A percentile compares a stretch with the other conserved stretches of the same genome.
These are phyloP conservation scores for Leucoagaricus sp. DNA, from an alignment of 1,284 basidiomycete species.

Conservation along the genomic window DNA sequence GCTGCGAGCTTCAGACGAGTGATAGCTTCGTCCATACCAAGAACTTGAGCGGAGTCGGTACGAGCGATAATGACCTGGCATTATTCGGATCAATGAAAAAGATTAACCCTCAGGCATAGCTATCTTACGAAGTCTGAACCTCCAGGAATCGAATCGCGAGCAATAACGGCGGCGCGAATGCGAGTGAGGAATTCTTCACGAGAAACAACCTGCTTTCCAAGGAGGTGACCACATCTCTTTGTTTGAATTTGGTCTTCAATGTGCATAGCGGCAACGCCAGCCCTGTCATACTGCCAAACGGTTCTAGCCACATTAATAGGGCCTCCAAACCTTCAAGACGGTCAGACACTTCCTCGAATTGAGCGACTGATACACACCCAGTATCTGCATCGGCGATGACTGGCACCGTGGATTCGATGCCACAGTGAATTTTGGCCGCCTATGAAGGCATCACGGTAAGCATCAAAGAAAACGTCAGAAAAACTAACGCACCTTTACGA, in stretches of 20 bases:
- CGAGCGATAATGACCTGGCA: conserved; percentile 75
- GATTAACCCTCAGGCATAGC: background rate
- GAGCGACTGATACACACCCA: conserved; percentile 40
- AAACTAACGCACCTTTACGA: conserved; percentile 49
- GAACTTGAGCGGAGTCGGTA: conserved; percentile 79
- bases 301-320: conserved; percentile 79
- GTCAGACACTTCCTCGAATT: background rate
- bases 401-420: conserved; percentile 60
- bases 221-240: conserved; percentile 80
- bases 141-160: conserved; percentile 70
- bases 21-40: conserved; percentile 82
- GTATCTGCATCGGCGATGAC: conserved; percentile 85
- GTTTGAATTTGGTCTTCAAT: conserved; percentile 86
- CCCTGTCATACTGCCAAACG: conserved; percentile 67
- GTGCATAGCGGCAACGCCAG: conserved; percentile 77
- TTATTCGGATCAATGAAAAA: background rate
- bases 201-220: conserved; percentile 70
- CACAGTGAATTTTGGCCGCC: conserved; percentile 59
- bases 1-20: conserved; percentile 69
- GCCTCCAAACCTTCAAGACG: conserved; percentile 57
- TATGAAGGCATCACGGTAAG: conserved; percentile 16
- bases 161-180: conserved; percentile 75
- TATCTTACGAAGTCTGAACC: conserved; percentile 55
- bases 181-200: conserved; percentile 76
- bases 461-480: conserved; percentile 2